Evolutionary conservation across 169 alveolate genomes (phyloP), one percentile per base, ranked within the genome.

Genomic region (Plasmodium inui): DNA sequence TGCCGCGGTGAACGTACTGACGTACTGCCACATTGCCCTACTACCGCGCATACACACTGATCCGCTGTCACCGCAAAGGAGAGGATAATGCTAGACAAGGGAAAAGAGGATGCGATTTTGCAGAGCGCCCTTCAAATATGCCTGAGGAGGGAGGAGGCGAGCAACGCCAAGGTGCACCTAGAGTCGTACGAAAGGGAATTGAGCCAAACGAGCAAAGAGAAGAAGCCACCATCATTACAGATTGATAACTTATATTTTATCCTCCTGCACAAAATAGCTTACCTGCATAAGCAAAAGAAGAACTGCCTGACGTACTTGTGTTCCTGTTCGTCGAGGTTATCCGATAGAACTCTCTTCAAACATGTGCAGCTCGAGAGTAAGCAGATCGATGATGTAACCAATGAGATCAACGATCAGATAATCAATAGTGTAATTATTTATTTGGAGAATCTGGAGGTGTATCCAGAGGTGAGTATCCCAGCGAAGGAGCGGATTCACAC

Each of bases 141-240:
- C 32, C 53, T 88, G 57, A 88, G 82, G 50, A 88, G 70, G 71
- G 81, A 88, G 26, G 94, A 28, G 50, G 44, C 78, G 26, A 88
- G 82, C 34, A 88, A 61, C 34, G 50, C 44, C 10, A 88, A 88
- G 37, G 30, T 79, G 17, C 28, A 79, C 53, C 53, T 88, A 37
- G 94, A 88, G 39, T 57, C 94, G 28, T 88, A 88, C 53, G 94
- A 57, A 80, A 88, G 61, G 50, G 94, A 88, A 88, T 79, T 88
- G 41, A 88, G 44, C 41, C 67, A 88, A 79, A 14, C 61, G 61
- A 79, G 50, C 37, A 88, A 53, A 37, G 94, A 88, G 37, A 74
- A 79, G 32, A 67, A 22, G n/a, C 41, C 30, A 30, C 73, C 82
- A n/a, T 88, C 28, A 57, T 61, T 88, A 17, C 19, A 37, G 37